A percentile compares a stretch with the other conserved stretches of the same genome.
Conservation (phyloP, 2,329 filamentous ascomycete genomes). For the Massarina eburnea region DNA sequence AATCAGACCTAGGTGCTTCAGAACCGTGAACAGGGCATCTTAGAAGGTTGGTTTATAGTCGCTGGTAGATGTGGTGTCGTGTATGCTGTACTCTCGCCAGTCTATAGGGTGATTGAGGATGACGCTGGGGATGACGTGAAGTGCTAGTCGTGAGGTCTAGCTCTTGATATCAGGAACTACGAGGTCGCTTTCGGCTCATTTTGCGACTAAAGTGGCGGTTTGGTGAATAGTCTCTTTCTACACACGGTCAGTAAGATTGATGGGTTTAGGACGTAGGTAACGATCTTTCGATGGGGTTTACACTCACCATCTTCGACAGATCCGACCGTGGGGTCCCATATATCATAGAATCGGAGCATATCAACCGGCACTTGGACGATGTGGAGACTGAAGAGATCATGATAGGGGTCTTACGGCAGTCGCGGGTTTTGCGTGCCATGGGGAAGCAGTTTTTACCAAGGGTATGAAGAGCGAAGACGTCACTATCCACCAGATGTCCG, state of each 20-base stretch:
- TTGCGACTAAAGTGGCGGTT: constrained; percentile 5
- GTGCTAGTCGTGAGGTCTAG: constrained; percentile 10
- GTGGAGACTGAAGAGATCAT: constrained; percentile 10
- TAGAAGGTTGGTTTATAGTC: constrained; percentile 5
- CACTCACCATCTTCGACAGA: constrained; percentile 15
- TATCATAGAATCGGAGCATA: constrained; percentile 11
- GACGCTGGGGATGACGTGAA: constrained; percentile 11
- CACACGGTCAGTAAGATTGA: constrained; percentile 8
- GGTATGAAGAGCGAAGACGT: neutral
- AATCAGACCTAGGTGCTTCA: constrained; percentile 7
- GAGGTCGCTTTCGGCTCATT: constrained; percentile 2
- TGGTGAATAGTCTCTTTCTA: constrained; percentile 12
- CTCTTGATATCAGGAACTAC: constrained; percentile 1
- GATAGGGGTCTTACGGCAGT: neutral
- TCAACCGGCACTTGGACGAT: constrained; percentile 8
- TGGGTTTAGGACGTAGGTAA: constrained; percentile 5
- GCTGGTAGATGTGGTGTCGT: neutral
- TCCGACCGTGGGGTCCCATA: constrained; percentile 13
- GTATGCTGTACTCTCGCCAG: constrained; percentile 7
- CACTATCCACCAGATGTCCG: neutral
- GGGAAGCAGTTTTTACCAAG: neutral
- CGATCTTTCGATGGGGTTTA: constrained; percentile 9
- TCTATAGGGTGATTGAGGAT: constrained; percentile 9
- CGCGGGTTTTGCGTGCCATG: neutral
- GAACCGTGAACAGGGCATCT: constrained; percentile 11